A percentile compares a stretch with the other conserved stretches of the same genome.
Conservation (phyloP, 2,329 filamentous ascomycete species). For the Colletotrichum sp. region DNA sequence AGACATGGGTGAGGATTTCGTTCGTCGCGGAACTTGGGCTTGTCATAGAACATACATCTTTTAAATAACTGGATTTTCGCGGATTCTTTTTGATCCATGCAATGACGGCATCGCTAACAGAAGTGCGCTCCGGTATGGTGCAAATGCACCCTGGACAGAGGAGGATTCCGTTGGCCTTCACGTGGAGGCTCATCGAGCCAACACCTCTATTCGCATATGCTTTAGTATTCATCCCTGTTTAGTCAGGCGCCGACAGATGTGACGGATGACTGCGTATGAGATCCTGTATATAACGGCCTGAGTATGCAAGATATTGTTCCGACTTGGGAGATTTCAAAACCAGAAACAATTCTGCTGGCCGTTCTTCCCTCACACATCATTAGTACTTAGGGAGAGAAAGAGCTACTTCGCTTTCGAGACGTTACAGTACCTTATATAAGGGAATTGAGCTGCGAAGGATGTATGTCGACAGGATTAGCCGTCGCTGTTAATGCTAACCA, state of each 20-base stretch:
- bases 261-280: background rate
- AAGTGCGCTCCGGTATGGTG: background rate
- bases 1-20: background rate
- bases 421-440: no score
- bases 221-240: background rate
- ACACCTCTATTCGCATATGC: accelerated
- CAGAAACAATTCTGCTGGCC: background rate
- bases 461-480: accelerated
- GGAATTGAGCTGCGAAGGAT: no score
- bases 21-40: background rate
- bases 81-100: background rate
- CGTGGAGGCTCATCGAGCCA: background rate
- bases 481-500: accelerated
- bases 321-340: background rate
- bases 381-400: background rate
- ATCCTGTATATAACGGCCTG: accelerated
- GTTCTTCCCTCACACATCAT: background rate
- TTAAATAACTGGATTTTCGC: background rate
- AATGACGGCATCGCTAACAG: no score
- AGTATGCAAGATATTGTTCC: accelerated
- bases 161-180: no score
- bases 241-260: accelerated
- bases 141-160: background rate
- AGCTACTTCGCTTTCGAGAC: accelerated
- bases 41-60: background rate